These are phyloP conservation scores for Calocybe gangraenosa DNA, from an alignment of 768 basidiomycete genomes.

Conservation along the genomic window DNA sequence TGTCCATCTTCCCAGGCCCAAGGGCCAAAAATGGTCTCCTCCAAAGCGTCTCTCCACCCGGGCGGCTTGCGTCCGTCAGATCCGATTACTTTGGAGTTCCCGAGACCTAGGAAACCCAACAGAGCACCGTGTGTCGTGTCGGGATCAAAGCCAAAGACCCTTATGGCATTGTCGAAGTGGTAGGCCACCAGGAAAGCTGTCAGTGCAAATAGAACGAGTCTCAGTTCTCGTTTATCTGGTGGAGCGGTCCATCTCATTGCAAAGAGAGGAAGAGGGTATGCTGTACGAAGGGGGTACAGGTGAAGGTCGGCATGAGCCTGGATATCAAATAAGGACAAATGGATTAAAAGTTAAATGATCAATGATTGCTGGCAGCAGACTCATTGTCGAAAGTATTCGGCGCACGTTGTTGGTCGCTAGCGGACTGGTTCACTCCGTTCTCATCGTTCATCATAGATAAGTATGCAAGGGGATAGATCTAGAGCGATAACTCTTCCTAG, in stretches of 20 bases:
- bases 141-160: constrained; percentile 43
- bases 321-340: constrained; percentile 1
- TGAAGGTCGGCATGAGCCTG: not conserved
- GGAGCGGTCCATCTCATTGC: constrained; percentile 60
- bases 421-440: no score
- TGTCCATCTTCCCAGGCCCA: constrained; percentile 64
- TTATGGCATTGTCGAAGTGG: constrained; percentile 65
- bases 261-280: not conserved
- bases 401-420: no score
- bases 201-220: constrained; percentile 63
- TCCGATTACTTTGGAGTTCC: constrained; percentile 31
- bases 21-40: constrained; percentile 61
- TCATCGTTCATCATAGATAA: no score
- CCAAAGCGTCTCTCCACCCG: constrained; percentile 54
- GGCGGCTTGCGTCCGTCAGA: constrained; percentile 45
- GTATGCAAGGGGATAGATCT: no score
- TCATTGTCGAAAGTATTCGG: no score
- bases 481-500: no score
- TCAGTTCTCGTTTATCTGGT: constrained; percentile 70
- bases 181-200: constrained; percentile 67
- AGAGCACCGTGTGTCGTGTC: constrained; percentile 32
- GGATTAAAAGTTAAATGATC: no score
- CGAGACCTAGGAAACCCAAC: constrained; percentile 36
- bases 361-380: no score
- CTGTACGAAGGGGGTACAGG: no score